phyloP scores from a whole-genome alignment of 2,329 filamentous ascomycete species.

The Exutisphaerella laricina region DNA sequence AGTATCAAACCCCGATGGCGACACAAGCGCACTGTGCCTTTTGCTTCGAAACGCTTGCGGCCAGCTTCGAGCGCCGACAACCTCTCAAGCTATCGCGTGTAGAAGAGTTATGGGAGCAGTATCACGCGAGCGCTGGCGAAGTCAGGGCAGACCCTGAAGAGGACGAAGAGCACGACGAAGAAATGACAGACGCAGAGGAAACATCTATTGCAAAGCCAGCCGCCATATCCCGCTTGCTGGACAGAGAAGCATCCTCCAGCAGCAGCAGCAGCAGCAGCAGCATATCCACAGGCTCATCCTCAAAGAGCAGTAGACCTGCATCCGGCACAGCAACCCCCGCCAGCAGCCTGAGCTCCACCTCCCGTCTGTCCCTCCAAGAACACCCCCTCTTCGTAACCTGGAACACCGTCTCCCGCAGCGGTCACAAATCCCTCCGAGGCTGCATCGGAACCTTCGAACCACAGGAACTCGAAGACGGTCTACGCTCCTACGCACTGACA shows the following conservation, averaged over 20 bases:
- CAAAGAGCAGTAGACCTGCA: constrained; percentile 13
- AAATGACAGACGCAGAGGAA: constrained; percentile 26
- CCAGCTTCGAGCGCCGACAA: constrained; percentile 65
- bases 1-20: constrained; percentile 63
- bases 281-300: constrained; percentile 23
- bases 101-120: constrained; percentile 60
- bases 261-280: constrained; percentile 26
- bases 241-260: constrained; percentile 19
- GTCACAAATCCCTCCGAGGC: constrained; percentile 68
- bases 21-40: constrained; percentile 79
- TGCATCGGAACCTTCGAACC: constrained; percentile 94
- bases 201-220: constrained; percentile 32
- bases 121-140: constrained; percentile 38
- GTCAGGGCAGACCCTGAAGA: constrained; percentile 38
- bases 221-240: constrained; percentile 42
- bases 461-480: constrained; percentile 64
- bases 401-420: constrained; percentile 64
- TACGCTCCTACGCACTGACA: constrained; percentile 76
- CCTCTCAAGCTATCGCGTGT: constrained; percentile 63
- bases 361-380: constrained; percentile 39
- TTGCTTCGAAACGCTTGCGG: constrained; percentile 83
- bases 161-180: constrained; percentile 27
- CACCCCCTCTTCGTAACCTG: constrained; percentile 75
- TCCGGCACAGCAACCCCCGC: constrained; percentile 28
- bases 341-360: constrained; percentile 41